Evolutionary conservation across 2,329 filamentous ascomycete genomes (phyloP), one percentile per base, ranked within the genome.

Genomic region (Verticillium tricorpus): DNA sequence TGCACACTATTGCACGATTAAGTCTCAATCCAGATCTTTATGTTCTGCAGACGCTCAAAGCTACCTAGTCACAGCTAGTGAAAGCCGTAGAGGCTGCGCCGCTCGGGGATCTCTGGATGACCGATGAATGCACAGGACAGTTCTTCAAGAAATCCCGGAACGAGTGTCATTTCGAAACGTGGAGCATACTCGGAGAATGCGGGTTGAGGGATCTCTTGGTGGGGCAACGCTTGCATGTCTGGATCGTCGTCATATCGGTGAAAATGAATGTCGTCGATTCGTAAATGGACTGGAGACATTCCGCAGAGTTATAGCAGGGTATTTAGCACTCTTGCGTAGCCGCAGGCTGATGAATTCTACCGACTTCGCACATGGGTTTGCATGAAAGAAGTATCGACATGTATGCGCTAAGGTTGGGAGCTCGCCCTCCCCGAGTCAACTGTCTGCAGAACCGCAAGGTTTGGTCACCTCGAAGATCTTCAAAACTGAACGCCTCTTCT

Each of bases 231-330:
- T n/a, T 45, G 39, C 39, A 45, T 45, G 17, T 17, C 0, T 63
- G 19, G 32, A 61, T 19, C n/a, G 59, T 58, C 15, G 1, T 3
- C 8, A 57, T 31, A 45, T 61, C 59, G 15, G 57, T 56, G 14
- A 63, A 61, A 2, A 63, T 22, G 19, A 63, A 63, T 17, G 59
- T 61, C 32, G 61, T 63, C 17, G 25, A 60, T 4, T 58, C 56
- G 59, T 58, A 63, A 2, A 60, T 61, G 2, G 61, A 58, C 19
- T 58, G 40, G 19, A 63, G 35, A 22, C 59, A 56, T 31, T 63
- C 61, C 7, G 22, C 19, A 17, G 56, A 61, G 9, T 59, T 63
- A 8, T 7, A n/a, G 39, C 15, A 17, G 39, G 15, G 17, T n/a
- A 45, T 45, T 45, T 7, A 45, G 39, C 39, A 45, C 15, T 45